Evolutionary conservation across 805 yeast species (phyloP).

Genomic region (Candida tallmaniae): DNA sequence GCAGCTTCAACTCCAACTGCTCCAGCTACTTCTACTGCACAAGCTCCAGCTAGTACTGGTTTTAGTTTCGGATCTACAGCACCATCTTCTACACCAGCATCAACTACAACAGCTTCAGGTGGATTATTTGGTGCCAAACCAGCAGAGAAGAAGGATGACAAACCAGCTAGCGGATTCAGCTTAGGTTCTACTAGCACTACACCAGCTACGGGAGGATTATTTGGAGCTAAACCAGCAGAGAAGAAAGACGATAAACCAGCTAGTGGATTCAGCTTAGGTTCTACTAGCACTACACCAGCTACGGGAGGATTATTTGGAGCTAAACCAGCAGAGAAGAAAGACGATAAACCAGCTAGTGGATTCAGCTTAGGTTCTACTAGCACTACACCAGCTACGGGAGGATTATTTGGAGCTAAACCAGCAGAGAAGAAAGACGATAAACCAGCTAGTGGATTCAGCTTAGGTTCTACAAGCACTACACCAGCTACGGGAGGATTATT

Average conservation of each 20-base stretch:
- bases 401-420: constrained; percentile 8
- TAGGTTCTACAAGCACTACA: constrained; percentile 6
- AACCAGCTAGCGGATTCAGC: constrained; percentile 17
- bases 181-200: constrained; percentile 19
- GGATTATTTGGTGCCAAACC: constrained; percentile 8
- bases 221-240: constrained; percentile 11
- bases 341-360: constrained; percentile 12
- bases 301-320: constrained; percentile 7
- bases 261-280: constrained; percentile 20
- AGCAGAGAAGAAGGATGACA: constrained; percentile 9
- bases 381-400: constrained; percentile 2
- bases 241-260: constrained; percentile 16
- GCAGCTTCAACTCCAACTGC: constrained; percentile 6
- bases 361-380: constrained; percentile 10
- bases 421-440: constrained; percentile 17
- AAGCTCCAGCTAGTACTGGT: constrained; percentile 13
- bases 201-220: constrained; percentile 15
- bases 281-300: constrained; percentile 8
- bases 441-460: constrained; percentile 14
- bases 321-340: constrained; percentile 14
- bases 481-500: constrained; percentile 9
- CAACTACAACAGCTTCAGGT: constrained; percentile 5
- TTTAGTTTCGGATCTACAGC: constrained; percentile 12
- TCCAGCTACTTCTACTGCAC: constrained; percentile 1
- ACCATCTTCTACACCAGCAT: neutral